A percentile compares a stretch with the other conserved stretches of the same genome.
Evolutionary conservation across 352 stramenopile species (phyloP).

Genomic region (Lagenidium sp.): DNA sequence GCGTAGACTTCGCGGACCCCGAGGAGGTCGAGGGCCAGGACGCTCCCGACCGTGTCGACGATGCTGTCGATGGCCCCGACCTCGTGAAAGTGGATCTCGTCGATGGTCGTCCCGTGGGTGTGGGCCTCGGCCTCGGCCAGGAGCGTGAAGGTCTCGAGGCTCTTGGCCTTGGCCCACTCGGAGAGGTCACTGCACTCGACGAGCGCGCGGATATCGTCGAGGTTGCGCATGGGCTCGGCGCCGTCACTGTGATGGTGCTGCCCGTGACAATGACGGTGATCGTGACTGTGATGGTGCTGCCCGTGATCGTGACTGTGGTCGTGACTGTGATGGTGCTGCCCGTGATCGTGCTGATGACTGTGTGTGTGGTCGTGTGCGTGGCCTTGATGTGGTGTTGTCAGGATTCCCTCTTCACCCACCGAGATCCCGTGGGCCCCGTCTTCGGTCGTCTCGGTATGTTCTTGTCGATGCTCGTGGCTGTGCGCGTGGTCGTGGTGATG

Average conservation of each 20-base stretch:
- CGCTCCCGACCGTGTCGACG: conserved; percentile 93
- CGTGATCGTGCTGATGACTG: conserved; percentile 18
- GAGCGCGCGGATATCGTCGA: conserved; percentile 85
- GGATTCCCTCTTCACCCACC: too few relatives aligned
- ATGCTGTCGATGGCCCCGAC: conserved; percentile 97
- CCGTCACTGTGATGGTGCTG: conserved; percentile 24
- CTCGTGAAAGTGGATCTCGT: conserved; percentile 97
- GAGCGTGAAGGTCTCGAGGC: conserved; percentile 86
- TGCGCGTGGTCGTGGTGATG: conserved; percentile 9
- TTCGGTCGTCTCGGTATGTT: too few relatives aligned
- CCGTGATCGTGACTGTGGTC: conserved; percentile 17
- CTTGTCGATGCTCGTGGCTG: conserved; percentile 15
- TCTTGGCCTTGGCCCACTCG: conserved; percentile 81
- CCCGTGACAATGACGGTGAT: conserved; percentile 24
- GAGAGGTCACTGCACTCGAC: conserved; percentile 80
- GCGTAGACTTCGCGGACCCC: conserved; percentile 84
- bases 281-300: conserved; percentile 17
- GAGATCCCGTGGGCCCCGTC: too few relatives aligned
- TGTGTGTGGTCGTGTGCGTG: conserved; percentile 33
- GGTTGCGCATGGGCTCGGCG: conserved; percentile 84
- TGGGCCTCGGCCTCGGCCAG: conserved; percentile 91
- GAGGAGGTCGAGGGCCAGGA: conserved; percentile 91
- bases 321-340: conserved; percentile 25
- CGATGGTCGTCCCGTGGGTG: conserved; percentile 89
- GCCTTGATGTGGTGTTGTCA: too few relatives aligned